Evolutionary conservation across 192 early-diverging fungal genomes (phyloP).

Genomic region (Mortierella alpina): DNA sequence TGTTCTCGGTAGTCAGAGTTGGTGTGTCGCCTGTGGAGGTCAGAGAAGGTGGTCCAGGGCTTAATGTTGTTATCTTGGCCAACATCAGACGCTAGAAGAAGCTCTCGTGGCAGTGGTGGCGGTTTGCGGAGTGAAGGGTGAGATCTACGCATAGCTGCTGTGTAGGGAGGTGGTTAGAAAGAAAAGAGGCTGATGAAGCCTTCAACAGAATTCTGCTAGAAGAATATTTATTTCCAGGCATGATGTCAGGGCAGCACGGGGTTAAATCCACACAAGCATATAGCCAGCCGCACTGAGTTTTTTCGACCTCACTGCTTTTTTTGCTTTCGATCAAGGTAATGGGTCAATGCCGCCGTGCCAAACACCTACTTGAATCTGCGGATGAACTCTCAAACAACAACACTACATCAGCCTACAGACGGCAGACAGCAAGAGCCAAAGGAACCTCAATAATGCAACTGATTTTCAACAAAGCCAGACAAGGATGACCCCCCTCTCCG

Average conservation of each 20-base stretch:
- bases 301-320: constrained; percentile 36
- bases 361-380: too few species aligned
- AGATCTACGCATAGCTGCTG: constrained; percentile 10
- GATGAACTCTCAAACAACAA: background rate
- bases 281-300: constrained; percentile 4
- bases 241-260: background rate
- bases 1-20: too few species aligned
- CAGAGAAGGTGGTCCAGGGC: constrained; percentile 4
- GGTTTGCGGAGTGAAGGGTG: constrained; percentile 1
- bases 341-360: background rate
- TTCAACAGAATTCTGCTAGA: too few species aligned
- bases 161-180: background rate
- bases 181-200: background rate
- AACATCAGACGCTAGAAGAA: too few species aligned
- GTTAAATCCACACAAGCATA: background rate
- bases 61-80: constrained; percentile 2
- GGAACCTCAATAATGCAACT: background rate
- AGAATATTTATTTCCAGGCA: too few species aligned
- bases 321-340: constrained; percentile 55
- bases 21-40: background rate
- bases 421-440: too few species aligned
- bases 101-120: background rate
- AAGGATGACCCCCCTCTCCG: background rate
- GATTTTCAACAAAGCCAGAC: too few species aligned
- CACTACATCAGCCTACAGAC: too few species aligned